Conservation (phyloP, 805 yeast species). For the Saturnispora diversa region DNA sequence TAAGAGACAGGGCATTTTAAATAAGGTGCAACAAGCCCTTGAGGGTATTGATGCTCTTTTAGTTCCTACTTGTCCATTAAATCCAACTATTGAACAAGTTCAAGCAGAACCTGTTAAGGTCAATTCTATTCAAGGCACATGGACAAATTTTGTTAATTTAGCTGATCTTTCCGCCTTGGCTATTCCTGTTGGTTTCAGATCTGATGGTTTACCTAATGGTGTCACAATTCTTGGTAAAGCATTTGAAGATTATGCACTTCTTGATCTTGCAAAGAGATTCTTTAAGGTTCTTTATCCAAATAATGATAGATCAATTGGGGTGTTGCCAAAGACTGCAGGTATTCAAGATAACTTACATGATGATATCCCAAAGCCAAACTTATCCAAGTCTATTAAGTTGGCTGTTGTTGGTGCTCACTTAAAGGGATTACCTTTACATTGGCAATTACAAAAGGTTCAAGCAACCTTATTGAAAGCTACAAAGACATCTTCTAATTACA, state of each 20-base stretch:
- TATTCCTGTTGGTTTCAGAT: conserved; percentile 81
- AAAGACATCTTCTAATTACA: conserved; percentile 62
- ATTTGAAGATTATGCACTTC: conserved; percentile 81
- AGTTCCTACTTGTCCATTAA: conserved; percentile 92
- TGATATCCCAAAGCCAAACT: conserved; percentile 37
- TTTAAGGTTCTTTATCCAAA: conserved; percentile 40
- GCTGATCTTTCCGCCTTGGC: conserved; percentile 91
- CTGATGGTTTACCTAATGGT: conserved; percentile 87
- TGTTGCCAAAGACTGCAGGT: conserved; percentile 22
- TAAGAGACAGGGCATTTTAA: conserved; percentile 71
- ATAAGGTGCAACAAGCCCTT: conserved; percentile 49
- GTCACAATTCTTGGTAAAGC: conserved; percentile 75
- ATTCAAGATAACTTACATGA: conserved; percentile 38
- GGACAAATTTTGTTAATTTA: conserved; percentile 92
- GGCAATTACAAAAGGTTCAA: conserved; percentile 83
- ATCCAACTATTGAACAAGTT: conserved; percentile 72
- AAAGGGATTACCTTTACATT: conserved; percentile 78
- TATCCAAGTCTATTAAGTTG: conserved; percentile 44
- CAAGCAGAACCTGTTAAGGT: conserved; percentile 69
- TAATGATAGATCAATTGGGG: conserved; percentile 51
- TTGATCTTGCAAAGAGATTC: conserved; percentile 73
- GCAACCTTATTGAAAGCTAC: conserved; percentile 64
- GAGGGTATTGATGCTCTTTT: conserved; percentile 62
- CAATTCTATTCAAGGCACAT: conserved; percentile 93
- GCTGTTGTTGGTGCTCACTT: conserved; percentile 98